phyloP scores from a whole-genome alignment of 768 basidiomycete species.

The Agrocybe praecox region DNA sequence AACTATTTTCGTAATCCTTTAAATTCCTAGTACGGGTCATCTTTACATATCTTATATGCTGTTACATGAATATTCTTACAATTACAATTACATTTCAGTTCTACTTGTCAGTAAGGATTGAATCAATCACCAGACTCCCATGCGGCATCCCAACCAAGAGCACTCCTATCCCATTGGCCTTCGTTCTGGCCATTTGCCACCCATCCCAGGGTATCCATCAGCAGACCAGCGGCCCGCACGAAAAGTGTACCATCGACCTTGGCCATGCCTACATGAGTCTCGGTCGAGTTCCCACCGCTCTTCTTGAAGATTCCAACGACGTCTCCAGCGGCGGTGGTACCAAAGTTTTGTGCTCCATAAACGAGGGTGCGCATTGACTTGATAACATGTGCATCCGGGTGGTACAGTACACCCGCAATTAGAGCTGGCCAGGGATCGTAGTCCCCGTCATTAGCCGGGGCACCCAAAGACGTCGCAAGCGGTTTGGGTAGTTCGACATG shows the following conservation, averaged over 20 bases:
- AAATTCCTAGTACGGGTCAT: neutral
- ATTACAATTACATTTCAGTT: neutral
- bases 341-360: slow-evolving; percentile 51
- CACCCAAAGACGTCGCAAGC: slow-evolving; percentile 29
- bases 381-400: slow-evolving; percentile 52
- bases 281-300: slow-evolving; percentile 28
- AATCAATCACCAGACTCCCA: slow-evolving; percentile 35
- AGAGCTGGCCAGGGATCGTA: slow-evolving; percentile 58
- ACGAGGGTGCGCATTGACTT: slow-evolving; percentile 53
- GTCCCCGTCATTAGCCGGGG: slow-evolving; percentile 33
- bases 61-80: neutral
- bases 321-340: slow-evolving; percentile 37
- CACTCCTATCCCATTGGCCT: slow-evolving; percentile 58
- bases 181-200: slow-evolving; percentile 49
- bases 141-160: slow-evolving; percentile 61
- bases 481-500: slow-evolving; percentile 10
- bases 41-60: neutral
- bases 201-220: slow-evolving; percentile 62
- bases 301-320: slow-evolving; percentile 43
- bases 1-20: neutral
- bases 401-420: slow-evolving; percentile 45
- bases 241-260: slow-evolving; percentile 59
- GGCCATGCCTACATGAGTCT: slow-evolving; percentile 46
- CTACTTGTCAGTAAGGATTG: neutral
- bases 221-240: slow-evolving; percentile 55